A percentile compares a stretch with the other conserved stretches of the same genome.
Conservation (phyloP, 306 rosid species). For the Hippophae tibetana region DNA sequence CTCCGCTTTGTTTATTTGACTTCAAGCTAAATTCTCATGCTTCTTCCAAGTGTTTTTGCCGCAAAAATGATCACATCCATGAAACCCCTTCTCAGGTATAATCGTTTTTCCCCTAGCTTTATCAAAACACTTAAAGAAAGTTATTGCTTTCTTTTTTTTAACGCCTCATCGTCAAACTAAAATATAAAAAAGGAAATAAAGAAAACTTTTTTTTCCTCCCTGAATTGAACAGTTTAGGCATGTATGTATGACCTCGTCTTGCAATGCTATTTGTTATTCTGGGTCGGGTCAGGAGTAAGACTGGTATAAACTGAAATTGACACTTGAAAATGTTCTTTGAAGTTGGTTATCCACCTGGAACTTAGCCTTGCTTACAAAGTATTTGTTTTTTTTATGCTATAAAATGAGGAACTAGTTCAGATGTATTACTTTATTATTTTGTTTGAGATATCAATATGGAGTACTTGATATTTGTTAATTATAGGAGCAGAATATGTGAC, state of each 20-base stretch:
- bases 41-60: conserved; percentile 35
- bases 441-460: background rate
- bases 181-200: background rate
- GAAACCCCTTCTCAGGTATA: conserved; percentile 35
- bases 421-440: too few species aligned
- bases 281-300: background rate
- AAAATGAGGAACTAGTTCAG: background rate
- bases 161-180: too few species aligned
- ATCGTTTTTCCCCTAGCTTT: background rate
- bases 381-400: background rate
- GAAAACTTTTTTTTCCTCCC: background rate
- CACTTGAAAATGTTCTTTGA: background rate
- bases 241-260: background rate
- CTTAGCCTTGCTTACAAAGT: background rate
- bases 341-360: background rate
- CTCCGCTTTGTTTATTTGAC: conserved; percentile 13
- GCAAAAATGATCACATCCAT: conserved; percentile 23
- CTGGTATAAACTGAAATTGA: background rate
- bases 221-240: background rate
- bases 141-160: too few species aligned
- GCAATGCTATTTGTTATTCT: too few species aligned
- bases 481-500: background rate
- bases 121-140: background rate
- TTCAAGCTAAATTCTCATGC: conserved; percentile 17
- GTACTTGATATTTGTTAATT: too few species aligned